Evolutionary conservation across 257 asterid genomes (phyloP), one percentile per base, ranked within the genome.

Genomic region (Apocynum venetum): DNA sequence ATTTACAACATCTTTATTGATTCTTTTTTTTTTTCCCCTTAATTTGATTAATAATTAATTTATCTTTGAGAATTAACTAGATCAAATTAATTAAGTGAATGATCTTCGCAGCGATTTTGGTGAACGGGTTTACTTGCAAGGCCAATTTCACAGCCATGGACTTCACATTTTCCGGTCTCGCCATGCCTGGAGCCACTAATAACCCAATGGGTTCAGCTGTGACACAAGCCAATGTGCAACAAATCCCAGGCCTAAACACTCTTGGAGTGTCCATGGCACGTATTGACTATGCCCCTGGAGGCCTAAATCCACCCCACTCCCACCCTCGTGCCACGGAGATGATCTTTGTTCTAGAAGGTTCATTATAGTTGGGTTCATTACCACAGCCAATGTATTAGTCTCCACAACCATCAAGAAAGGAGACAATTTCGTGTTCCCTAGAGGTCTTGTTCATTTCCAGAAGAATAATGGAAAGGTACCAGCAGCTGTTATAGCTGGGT

Each of bases 231-330:
- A 88, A 84, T 80, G 97, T 91, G 10, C 77, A 77, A 75, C 83
- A 64, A 59, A 80, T 89, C 72, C 94, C 97, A 0, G 97, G 97
- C 5, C 93, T 91, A 48, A 91, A 91, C 90, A 84, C 89, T 57
- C 96, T 53, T 0, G 25, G 60, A 0, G 20, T 53, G 20, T 53
- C 60, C 60, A 53, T 53, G 60, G 60, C 60, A 17, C 25, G 60
- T 6, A 53, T 53, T 17, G 60, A 53, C 25, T 53, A 2, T 17
- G 60, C 60, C 20, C 60, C 60, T 1, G 60, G 60, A 6, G 60
- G 60, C 60, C 60, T 53, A 19, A 53, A 53, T 53, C 60, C 60
- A 19, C 60, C 60, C 1, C 60, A 53, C 60, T 13, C n/a, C 60
- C 60, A 53, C n/a, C 60, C 60, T 2, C 60, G 60, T 13, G 60